Percentiles rank a stretch among this genome's conserved stretches.
phyloP scores from a whole-genome alignment of 108 stramenopile species.

The Cyclotella atomus region DNA sequence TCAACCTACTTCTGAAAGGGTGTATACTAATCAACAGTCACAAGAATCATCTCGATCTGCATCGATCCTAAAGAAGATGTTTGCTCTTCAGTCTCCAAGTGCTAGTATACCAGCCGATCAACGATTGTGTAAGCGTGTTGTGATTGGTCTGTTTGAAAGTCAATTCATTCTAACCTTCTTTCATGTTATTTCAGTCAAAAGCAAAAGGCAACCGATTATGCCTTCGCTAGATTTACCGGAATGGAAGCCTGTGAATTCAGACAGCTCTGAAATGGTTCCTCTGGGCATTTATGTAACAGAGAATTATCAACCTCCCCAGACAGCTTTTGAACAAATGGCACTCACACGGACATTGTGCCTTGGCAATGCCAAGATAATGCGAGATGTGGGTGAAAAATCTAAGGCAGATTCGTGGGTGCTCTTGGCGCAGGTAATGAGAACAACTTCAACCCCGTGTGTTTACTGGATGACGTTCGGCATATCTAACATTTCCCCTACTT shows the following conservation, averaged over 20 bases:
- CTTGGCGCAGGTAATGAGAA: constrained; percentile 47
- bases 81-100: constrained; percentile 27
- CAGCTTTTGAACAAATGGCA: constrained; percentile 20
- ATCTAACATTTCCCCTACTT: background rate
- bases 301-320: constrained; percentile 25
- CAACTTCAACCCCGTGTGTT: constrained; percentile 50
- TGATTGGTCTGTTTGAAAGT: background rate
- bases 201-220: constrained; percentile 21
- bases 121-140: constrained; percentile 27
- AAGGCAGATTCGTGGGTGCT: constrained; percentile 81
- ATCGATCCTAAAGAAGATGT: constrained; percentile 51
- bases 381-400: constrained; percentile 44
- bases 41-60: constrained; percentile 12
- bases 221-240: background rate
- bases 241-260: background rate
- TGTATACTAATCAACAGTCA: background rate
- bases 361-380: constrained; percentile 73
- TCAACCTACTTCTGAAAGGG: background rate
- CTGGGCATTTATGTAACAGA: constrained; percentile 29
- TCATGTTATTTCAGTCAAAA: constrained; percentile 23
- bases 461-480: too few relatives aligned
- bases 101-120: constrained; percentile 49
- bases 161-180: background rate
- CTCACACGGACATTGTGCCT: constrained; percentile 54
- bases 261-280: constrained; percentile 3